Conservation (phyloP, 176 grass and related monocot genomes). For the Ensete ventricosum region DNA sequence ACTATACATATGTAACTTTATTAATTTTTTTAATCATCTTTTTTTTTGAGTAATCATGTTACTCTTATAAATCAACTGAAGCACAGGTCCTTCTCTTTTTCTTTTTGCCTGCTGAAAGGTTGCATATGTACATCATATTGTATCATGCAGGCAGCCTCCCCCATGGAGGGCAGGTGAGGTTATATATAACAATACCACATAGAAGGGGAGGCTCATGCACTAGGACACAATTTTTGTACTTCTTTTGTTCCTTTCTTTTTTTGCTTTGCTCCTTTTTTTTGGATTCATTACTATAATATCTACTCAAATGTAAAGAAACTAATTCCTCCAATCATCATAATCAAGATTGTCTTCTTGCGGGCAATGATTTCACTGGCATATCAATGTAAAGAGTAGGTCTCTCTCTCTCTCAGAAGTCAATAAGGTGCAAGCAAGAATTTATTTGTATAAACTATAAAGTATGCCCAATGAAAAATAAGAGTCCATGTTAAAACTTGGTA, state of each 20-base stretch:
- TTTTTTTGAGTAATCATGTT: background rate
- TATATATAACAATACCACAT: background rate
- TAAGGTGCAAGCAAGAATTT: too few relatives aligned
- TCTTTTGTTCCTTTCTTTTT: background rate
- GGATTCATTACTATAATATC: background rate
- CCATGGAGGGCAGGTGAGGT: background rate
- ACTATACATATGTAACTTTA: background rate
- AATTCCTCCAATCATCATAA: background rate
- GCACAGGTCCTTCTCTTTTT: background rate
- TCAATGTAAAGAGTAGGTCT: too few relatives aligned
- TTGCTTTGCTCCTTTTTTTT: background rate
- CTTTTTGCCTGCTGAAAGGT: background rate
- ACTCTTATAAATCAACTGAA: background rate
- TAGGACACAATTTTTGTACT: background rate
- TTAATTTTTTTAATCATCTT: background rate
- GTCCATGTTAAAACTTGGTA: too few relatives aligned
- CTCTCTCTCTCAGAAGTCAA: too few relatives aligned
- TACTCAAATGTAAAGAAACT: background rate
- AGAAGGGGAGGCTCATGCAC: background rate
- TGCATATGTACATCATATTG: background rate
- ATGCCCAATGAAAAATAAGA: too few relatives aligned
- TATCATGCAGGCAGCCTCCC: background rate
- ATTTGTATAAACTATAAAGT: too few relatives aligned
- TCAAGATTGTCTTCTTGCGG: too few relatives aligned
- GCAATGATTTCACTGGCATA: too few relatives aligned